Base-by-base conservation (phyloP, 371 early-diverging fungal genomes). In the Mucor racemosus region DNA sequence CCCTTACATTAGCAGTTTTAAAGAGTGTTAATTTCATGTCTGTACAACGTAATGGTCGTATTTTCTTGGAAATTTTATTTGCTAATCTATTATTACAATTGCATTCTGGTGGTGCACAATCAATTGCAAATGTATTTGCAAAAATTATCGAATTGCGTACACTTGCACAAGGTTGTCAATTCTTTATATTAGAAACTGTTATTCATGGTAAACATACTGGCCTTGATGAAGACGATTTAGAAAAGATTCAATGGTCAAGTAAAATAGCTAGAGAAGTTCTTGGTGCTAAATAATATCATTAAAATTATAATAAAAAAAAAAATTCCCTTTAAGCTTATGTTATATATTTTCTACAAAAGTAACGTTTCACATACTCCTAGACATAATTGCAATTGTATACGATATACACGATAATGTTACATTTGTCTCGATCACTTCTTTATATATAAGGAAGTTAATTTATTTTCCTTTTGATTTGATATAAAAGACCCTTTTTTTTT, bases 21-120 rank as follows among this genome's bases (percentile, higher is more conserved):
- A 90, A 92, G 76, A 89, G 90, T 35, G 83, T 91, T 41, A 90
- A 91, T 33, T 93, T 93, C 67, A 90, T 92, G 64, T 84, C 86
- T 46, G 75, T 92, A 11, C 80, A 84, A 35, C 70, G 73, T 21
- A 84, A 88, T 56, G 87, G 84, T 14, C 80, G 86, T 8, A 67
- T 91, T 13, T 92, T 92, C 72, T 80, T 92, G 77, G 90, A 91
- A 62, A 73, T 89, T 19, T 56, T 91, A 62, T 86, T 93, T 77
- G 76, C 83, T 48, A 77, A 87, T 62, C 60, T 80, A 34, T 64
- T 82, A 7, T 54, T 76, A 21, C 78, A 81, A 56, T 67, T 72
- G 40, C 78, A 82, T 40, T 65, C 74, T 41, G 76, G 60, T 56
- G 82, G 86, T 17, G 76, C 80, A 17, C 80, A 86, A 70, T 77